Base-by-base conservation (phyloP, 2,329 filamentous ascomycete species). In the Epichloe bromicola region DNA sequence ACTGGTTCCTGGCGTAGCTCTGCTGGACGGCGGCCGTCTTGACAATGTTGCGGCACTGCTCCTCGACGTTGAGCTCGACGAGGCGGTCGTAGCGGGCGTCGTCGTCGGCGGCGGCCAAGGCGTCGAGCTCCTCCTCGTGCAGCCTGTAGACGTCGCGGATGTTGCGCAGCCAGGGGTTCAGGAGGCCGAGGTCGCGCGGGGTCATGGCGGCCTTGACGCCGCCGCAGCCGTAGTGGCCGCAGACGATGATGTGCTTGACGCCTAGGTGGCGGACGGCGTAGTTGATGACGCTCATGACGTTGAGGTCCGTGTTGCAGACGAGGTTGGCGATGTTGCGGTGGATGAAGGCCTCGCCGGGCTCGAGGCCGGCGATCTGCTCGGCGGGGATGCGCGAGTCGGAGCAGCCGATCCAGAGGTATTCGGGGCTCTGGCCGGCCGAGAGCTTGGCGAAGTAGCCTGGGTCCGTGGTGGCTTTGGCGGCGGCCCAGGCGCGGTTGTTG, bases 241-340 rank as follows among this genome's bases (percentile, higher is more conserved):
- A 88, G 52, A 88, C 82, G 57, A 88, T 75, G 59, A 88, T 85
- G 73, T 88, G 85, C 73, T 88, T 88, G 65, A 88, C 84, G 64
- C 86, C 76, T 40, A 95, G 76, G 66, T 91, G 82, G 60, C 78
- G 74, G 56, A 95, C 88, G 56, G 88, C 86, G 65, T 89, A 96
- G 65, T 93, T 83, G 68, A 95, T 87, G 60, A 95, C 88, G 65
- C 79, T 79, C 65, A 87, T 82, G 47, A 83, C 81, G 67, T 83
- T 89, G 62, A 94, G 77, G 65, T 96, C 90, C 56, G 81, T 83
- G 63, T 83, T 80, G 70, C 82, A 81, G 52, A 95, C 77, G 57
- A 94, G 76, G 74, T 95, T 95, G 70, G 88, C 89, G 67, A 95
- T 95, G 64, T 96, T 95, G 69, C 90, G 86, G 75, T 95, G 88